Percentiles rank a stretch among this genome's conserved stretches.
These are phyloP conservation scores for Leishmania tarentolae DNA, from an alignment of 208 protist genomes.

Conservation along the genomic window DNA sequence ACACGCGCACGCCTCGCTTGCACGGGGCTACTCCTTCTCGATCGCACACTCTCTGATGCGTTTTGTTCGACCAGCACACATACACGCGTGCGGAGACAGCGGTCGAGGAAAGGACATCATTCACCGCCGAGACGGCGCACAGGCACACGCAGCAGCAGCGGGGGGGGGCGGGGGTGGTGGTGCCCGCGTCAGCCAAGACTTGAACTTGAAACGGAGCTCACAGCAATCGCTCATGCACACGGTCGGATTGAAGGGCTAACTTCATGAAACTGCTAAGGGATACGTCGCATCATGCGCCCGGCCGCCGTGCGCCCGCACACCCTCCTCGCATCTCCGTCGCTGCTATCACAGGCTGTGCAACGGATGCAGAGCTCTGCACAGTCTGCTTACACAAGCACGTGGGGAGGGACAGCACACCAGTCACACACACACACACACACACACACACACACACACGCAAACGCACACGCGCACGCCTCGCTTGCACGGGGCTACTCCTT, in stretches of 20 bases:
- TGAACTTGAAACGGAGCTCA: not conserved
- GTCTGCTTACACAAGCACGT: conserved; percentile 39
- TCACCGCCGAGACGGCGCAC: not conserved
- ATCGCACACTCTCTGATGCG: not conserved
- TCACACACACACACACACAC: not conserved
- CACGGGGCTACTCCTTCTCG: not conserved
- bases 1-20: not conserved
- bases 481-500: not conserved
- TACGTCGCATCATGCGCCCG: conserved; percentile 30
- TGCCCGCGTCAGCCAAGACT: not conserved
- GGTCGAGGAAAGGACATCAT: not conserved
- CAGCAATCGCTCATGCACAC: not conserved
- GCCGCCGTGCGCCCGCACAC: not conserved
- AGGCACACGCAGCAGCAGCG: not conserved
- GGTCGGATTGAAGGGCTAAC: conserved; percentile 35
- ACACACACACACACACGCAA: not conserved
- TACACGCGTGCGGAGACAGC: not conserved
- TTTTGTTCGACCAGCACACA: not conserved
- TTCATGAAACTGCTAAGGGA: conserved; percentile 8
- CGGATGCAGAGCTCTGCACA: conserved; percentile 1
- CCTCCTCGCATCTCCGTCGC: conserved; percentile 23
- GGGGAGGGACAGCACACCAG: no score
- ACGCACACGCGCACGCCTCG: conserved; percentile 35
- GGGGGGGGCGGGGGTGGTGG: not conserved
- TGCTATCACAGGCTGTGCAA: conserved; percentile 29